A percentile compares a stretch with the other conserved stretches of the same genome.
Conservation (phyloP, 2,329 filamentous ascomycete genomes). For the Hymenoscyphus occultus region DNA sequence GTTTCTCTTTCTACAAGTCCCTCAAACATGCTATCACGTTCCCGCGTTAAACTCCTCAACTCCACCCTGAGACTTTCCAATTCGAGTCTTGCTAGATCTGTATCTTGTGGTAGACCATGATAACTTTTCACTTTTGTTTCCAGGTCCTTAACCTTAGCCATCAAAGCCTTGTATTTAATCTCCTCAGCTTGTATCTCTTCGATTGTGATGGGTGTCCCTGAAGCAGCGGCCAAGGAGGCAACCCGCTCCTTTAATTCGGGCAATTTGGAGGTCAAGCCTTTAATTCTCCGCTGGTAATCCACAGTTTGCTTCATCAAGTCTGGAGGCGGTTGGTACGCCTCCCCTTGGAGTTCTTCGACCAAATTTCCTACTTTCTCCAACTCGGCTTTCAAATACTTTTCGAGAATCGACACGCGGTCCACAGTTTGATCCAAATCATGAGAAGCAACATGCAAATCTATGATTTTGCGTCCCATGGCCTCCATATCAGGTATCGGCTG, state of each 20-base stretch:
- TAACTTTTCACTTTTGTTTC: conserved; percentile 64
- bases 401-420: conserved; percentile 54
- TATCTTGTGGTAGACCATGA: conserved; percentile 69
- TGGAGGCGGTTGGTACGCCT: conserved; percentile 52
- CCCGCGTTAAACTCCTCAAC: conserved; percentile 56
- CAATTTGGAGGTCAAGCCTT: conserved; percentile 62
- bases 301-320: conserved; percentile 68
- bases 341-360: conserved; percentile 43
- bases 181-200: conserved; percentile 58
- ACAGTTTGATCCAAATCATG: conserved; percentile 54
- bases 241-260: conserved; percentile 62
- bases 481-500: conserved; percentile 44
- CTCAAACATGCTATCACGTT: conserved; percentile 74
- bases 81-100: conserved; percentile 64
- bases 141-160: conserved; percentile 56
- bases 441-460: conserved; percentile 53
- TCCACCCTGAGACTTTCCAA: conserved; percentile 65
- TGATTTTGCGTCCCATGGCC: conserved; percentile 50
- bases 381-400: conserved; percentile 53
- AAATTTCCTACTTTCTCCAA: conserved; percentile 41
- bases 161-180: conserved; percentile 54
- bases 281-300: conserved; percentile 68
- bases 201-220: conserved; percentile 43
- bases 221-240: conserved; percentile 37
- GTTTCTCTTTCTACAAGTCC: conserved; percentile 62